Base-by-base conservation (phyloP, 345 rosid genomes). In the Geranium rotundifolium region DNA sequence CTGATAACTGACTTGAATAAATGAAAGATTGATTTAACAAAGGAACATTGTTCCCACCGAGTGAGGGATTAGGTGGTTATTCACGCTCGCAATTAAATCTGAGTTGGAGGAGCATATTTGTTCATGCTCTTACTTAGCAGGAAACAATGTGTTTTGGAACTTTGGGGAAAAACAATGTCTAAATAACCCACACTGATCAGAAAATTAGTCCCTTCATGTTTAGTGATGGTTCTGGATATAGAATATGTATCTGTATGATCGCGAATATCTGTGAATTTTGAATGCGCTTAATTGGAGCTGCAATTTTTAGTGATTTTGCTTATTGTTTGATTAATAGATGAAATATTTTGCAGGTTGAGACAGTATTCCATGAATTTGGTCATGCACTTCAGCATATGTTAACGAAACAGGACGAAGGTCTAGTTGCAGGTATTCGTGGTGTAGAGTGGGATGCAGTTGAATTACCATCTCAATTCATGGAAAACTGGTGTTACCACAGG, bases 401-500 rank as follows among this genome's bases (percentile, higher is more conserved):
- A 63, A 91, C 97, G 69, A 85, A 77, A 70, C 73, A 83, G 77
- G 97, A 91, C 29, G 97, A 91, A 71, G 88, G 97, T 63, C 84
- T 91, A 63, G 95, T 88, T 64, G 77, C 97, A 81, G 97, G 97
- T 65, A 83, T 79, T 54, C 80, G 96, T 17, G 90, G 88, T 63
- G 75, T 91, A 30, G 97, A 91, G 70, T 88, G 97, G 97, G 97
- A 91, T 73, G 97, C 97, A 27, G 87, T 88, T 72, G 97, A 91
- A 72, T 76, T 91, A 69, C 95, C 96, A 55, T 91, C 97, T n/a
- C 97, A 91, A 56, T 91, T 91, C 73, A 91, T 91, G 97, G 96
- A 91, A 80, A 91, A 91, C 65, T 91, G 97, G 97, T 91, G 97
- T 77, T 91, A 88, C 79, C 97, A 88, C 71, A 86, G 91, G 97